Conservation (phyloP, 768 basidiomycete genomes). For the Plicaturopsis crispa region DNA sequence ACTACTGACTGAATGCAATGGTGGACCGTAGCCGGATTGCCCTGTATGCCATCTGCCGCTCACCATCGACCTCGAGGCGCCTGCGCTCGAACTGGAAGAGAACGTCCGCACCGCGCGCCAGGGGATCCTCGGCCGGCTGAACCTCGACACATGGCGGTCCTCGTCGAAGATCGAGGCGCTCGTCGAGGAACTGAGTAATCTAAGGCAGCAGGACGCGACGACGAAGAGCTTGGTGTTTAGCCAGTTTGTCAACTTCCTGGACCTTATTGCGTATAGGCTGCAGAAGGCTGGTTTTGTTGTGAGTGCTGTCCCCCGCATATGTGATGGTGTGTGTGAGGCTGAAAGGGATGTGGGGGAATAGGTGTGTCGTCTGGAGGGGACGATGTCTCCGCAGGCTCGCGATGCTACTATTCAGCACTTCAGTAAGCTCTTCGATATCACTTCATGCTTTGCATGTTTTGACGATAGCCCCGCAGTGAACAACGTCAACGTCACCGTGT, state of each 20-base stretch:
- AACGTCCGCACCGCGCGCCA: conserved; percentile 52
- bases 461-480: conserved; percentile 49
- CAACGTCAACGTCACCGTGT: conserved; percentile 92
- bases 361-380: conserved; percentile 93
- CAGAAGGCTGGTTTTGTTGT: conserved; percentile 91
- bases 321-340: neutral
- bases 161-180: conserved; percentile 98
- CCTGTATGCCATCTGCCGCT: conserved; percentile 91
- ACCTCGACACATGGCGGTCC: conserved; percentile 86
- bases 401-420: conserved; percentile 94
- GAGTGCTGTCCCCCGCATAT: conserved; percentile 15
- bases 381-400: conserved; percentile 94
- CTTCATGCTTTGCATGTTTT: neutral
- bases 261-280: conserved; percentile 87
- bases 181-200: conserved; percentile 85
- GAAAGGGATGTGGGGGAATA: conserved; percentile 18
- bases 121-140: conserved; percentile 87
- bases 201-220: conserved; percentile 77
- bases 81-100: conserved; percentile 80
- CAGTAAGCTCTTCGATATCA: conserved; percentile 41
- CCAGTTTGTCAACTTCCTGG: conserved; percentile 90
- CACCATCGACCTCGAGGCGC: conserved; percentile 94
- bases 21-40: conserved; percentile 89
- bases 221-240: conserved; percentile 97
- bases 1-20: neutral